A percentile compares a stretch with the other conserved stretches of the same genome.
Conservation (phyloP, 371 early-diverging fungal species). For the Syncephalastrum monosporum region DNA sequence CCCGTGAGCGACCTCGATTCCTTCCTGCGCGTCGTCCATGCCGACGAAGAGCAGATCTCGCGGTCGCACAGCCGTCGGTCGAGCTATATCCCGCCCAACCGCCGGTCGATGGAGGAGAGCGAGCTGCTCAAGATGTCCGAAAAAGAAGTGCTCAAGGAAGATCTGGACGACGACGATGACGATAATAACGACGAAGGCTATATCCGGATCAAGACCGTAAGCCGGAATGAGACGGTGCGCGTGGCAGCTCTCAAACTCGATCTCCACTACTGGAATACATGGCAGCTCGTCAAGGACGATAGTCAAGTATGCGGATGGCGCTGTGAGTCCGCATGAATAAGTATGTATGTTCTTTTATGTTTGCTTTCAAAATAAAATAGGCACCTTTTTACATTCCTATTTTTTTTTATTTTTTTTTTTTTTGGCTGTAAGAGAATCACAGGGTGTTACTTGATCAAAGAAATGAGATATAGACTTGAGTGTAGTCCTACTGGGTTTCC, state of each 20-base stretch:
- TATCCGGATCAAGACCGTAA: constrained; percentile 68
- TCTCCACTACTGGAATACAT: constrained; percentile 73
- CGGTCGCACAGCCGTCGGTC: constrained; percentile 17
- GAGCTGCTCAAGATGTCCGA: constrained; percentile 13
- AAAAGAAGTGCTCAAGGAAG: constrained; percentile 19
- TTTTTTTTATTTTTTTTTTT: too few relatives aligned
- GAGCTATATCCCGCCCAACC: constrained; percentile 36
- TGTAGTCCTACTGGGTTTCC: too few relatives aligned
- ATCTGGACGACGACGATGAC: constrained; percentile 34
- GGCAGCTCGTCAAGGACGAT: constrained; percentile 59
- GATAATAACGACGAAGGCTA: constrained; percentile 59
- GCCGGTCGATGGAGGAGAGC: constrained; percentile 20
- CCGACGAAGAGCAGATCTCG: constrained; percentile 24
- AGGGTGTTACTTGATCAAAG: too few relatives aligned
- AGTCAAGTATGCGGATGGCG: constrained; percentile 61
- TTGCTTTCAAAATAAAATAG: too few relatives aligned
- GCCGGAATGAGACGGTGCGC: constrained; percentile 53
- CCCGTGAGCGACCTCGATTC: constrained; percentile 43
- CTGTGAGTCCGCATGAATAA: constrained; percentile 33
- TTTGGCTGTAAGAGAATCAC: too few relatives aligned
- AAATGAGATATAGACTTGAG: too few relatives aligned
- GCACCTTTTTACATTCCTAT: too few relatives aligned
- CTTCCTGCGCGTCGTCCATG: constrained; percentile 46
- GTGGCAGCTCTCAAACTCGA: constrained; percentile 71
- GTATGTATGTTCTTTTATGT: too few relatives aligned